Evolutionary conservation across 768 basidiomycete genomes (phyloP).

Genomic region (Hirschioporus abietinus): DNA sequence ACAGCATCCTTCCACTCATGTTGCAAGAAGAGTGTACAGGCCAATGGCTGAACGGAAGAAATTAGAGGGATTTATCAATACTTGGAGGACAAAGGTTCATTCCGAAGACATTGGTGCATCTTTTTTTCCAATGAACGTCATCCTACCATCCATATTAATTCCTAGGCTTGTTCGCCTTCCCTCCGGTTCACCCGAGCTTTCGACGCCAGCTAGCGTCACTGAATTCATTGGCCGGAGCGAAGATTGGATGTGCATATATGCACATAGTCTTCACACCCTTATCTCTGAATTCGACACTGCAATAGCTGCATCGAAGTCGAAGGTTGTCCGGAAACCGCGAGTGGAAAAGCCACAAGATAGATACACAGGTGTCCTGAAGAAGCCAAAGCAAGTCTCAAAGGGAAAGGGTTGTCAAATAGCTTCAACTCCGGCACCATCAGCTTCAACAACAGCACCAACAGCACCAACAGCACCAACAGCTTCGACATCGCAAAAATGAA

Average conservation of each 20-base stretch:
- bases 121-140: neutral
- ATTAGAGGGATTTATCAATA: neutral
- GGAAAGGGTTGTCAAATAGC: neutral
- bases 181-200: neutral
- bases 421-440: neutral
- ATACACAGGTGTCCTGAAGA: neutral
- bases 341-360: neutral
- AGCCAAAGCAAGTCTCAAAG: neutral
- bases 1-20: neutral
- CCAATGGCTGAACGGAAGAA: neutral
- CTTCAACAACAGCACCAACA: neutral
- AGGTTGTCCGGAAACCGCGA: neutral
- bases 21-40: neutral
- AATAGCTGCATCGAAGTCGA: neutral
- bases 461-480: neutral
- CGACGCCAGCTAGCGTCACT: neutral
- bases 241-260: neutral
- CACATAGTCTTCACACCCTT: neutral
- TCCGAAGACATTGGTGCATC: neutral
- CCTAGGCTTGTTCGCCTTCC: neutral
- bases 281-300: neutral
- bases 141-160: neutral
- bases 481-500: neutral
- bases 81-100: neutral
- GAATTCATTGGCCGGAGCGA: neutral